Evolutionary conservation across 345 rosid genomes (phyloP).

Genomic region (Lepidium didymum): DNA sequence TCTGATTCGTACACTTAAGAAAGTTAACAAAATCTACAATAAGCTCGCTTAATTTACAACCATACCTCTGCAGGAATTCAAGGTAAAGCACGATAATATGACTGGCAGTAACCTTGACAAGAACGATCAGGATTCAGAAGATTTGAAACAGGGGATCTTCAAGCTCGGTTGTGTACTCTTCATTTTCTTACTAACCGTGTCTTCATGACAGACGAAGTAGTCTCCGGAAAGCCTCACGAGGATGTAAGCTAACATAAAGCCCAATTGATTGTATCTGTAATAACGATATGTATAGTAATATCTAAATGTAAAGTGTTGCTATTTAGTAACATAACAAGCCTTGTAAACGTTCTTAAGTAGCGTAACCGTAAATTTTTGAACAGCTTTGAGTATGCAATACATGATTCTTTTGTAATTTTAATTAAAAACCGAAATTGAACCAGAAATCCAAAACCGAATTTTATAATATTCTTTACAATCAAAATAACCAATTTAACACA

Average conservation of each 20-base stretch:
- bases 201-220: background rate
- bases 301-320: background rate
- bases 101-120: background rate
- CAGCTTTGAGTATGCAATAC: background rate
- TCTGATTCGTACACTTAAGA: background rate
- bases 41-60: background rate
- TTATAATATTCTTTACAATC: background rate
- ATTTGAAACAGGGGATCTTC: background rate
- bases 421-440: background rate
- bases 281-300: background rate
- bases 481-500: background rate
- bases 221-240: background rate
- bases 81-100: background rate
- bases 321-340: background rate
- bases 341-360: background rate
- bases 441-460: background rate
- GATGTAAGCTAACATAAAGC: background rate
- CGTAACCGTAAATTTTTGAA: background rate
- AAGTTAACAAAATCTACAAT: background rate
- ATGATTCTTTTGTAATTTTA: background rate
- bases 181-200: background rate
- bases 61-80: background rate
- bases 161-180: background rate
- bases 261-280: background rate
- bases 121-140: background rate